phyloP scores from a whole-genome alignment of 805 yeast genomes.

The Candida piceae region DNA sequence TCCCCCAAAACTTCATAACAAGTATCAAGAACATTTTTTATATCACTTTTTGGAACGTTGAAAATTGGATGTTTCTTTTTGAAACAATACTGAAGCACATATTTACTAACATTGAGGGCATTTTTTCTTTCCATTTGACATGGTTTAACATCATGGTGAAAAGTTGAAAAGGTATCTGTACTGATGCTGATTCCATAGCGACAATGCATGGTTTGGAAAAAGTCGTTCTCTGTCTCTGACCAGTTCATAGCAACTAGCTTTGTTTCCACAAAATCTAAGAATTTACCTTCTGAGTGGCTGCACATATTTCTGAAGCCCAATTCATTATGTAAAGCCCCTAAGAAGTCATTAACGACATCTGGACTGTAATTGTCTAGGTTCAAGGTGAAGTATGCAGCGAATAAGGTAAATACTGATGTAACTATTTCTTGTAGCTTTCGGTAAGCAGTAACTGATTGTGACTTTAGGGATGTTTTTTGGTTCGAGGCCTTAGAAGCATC shows the following conservation, averaged over 20 bases:
- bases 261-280: constrained; percentile 56
- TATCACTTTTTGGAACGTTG: constrained; percentile 58
- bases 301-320: constrained; percentile 70
- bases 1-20: constrained; percentile 69
- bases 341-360: constrained; percentile 36
- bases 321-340: constrained; percentile 65
- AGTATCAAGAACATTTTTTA: constrained; percentile 67
- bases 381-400: constrained; percentile 34
- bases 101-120: constrained; percentile 32
- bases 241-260: constrained; percentile 40
- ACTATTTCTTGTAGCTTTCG: constrained; percentile 42
- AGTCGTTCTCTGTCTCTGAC: constrained; percentile 53
- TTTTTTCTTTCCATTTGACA: constrained; percentile 34
- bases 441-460: constrained; percentile 39
- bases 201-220: constrained; percentile 76
- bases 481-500: constrained; percentile 39
- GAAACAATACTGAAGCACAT: constrained; percentile 51
- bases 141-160: constrained; percentile 55
- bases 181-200: constrained; percentile 64
- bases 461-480: constrained; percentile 36
- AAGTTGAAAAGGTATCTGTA: constrained; percentile 55
- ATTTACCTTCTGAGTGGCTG: constrained; percentile 54
- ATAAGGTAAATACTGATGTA: constrained; percentile 32
- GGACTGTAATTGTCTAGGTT: constrained; percentile 11
- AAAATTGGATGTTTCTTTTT: constrained; percentile 55